Base-by-base conservation (phyloP, 345 rosid species). In the Psidium guajava region DNA sequence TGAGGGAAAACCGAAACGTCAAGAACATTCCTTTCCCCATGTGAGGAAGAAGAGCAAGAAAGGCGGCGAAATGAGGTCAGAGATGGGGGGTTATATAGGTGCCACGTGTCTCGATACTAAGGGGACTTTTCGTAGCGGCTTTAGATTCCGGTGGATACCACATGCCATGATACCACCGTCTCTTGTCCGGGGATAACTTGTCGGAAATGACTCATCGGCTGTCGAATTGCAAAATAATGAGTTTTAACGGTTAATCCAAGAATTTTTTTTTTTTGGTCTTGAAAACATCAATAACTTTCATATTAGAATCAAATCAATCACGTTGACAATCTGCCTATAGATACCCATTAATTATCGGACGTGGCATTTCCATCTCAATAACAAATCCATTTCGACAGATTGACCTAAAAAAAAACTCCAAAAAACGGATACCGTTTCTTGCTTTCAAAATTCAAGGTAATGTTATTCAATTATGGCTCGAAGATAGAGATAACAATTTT, bases 21-120 rank as follows among this genome's bases (percentile, higher is more conserved):
- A 40, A 15, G 22, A 61, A 32, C 1, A 8, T 21, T 15, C 74
- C 32, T 12, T 53, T 49, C 40, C 49, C 27, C 61, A 49, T 10
- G 85, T 11, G 54, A 22, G 40, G 59, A 57, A 57, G 57, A 61
- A 86, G 86, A 87, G 90, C 89, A 90, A 90, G 90, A 85, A 88
- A 40, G 85, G 64, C 85, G 75, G 88, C 88, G 75, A 20, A 73
- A 75, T 61, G 83, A 50, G 61, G 82, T 27, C 54, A 86, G 44
- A 53, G 53, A 82, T 83, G 59, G 87, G 87, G 56, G 89, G n/a
- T 75, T 88, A 69, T 84, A 85, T 87, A 85, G 5, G 42, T 74
- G 87, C 89, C 91, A 88, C 86, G 92, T 91, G 92, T 69, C 44
- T 6, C 77, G 44, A 32, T 59, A n/a, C 18, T 15, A 52, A 18